Percentiles rank a stretch among this genome's conserved stretches.
Evolutionary conservation across 108 stramenopile species (phyloP).

Genomic region (Bacterosira constricta): DNA sequence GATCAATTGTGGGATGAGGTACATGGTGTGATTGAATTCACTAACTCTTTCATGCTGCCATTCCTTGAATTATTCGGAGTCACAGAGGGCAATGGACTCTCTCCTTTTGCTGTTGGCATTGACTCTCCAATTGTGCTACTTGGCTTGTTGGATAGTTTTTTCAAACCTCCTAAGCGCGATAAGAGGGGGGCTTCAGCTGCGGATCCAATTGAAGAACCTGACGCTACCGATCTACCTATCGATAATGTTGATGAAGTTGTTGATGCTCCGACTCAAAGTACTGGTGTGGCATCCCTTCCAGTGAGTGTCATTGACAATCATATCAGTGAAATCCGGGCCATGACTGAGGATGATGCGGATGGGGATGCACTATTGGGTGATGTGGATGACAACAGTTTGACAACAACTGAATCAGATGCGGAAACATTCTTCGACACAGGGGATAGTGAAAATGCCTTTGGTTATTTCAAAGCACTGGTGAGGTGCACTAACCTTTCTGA

Average conservation of each 20-base stretch:
- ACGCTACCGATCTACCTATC: too few species aligned
- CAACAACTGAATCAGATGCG: too few species aligned
- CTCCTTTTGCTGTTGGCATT: slow-evolving; percentile 6
- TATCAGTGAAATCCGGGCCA: not conserved
- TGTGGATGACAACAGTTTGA: not conserved
- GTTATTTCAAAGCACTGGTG: slow-evolving; percentile 1
- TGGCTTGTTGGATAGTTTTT: not conserved
- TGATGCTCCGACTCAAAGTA: too few species aligned
- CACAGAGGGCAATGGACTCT: slow-evolving; percentile 13
- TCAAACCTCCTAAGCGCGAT: slow-evolving; percentile 1
- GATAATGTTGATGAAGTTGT: too few species aligned
- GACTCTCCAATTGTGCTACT: not conserved
- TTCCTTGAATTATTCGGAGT: slow-evolving; percentile 22
- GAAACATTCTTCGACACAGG: too few species aligned
- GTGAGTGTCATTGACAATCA: too few species aligned
- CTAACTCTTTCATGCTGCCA: not conserved
- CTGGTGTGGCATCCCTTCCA: too few species aligned
- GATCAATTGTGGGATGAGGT: slow-evolving; percentile 27
- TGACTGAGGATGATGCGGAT: not conserved
- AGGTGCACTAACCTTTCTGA: not conserved
- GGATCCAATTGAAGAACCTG: not conserved
- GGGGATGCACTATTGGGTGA: not conserved
- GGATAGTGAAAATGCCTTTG: too few species aligned
- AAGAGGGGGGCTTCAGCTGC: not conserved
- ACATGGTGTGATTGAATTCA: slow-evolving; percentile 1